Evolutionary conservation across 371 early-diverging fungal species (phyloP).

Genomic region (Haplosporangium sp.): DNA sequence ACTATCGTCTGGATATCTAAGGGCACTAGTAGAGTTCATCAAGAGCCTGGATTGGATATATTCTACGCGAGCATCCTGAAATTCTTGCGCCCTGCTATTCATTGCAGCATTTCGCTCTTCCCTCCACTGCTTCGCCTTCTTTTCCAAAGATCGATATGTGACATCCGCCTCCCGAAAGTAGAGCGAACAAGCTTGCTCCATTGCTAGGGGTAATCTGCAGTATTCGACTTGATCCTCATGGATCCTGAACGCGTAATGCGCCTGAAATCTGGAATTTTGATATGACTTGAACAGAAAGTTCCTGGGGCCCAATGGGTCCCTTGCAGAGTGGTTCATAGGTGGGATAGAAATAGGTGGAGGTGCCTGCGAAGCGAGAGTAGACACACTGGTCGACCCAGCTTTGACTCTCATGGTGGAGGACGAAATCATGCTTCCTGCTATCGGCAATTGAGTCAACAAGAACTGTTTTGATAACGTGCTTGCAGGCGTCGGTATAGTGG

Average conservation of each 20-base stretch:
- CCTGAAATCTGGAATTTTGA: constrained; percentile 30
- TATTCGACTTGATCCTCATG: constrained; percentile 25
- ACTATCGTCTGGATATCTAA: not conserved
- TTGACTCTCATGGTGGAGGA: not conserved
- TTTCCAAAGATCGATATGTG: constrained; percentile 25
- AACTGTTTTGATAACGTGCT: not conserved
- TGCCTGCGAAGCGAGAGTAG: not conserved
- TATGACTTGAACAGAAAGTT: constrained; percentile 46
- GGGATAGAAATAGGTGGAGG: not conserved
- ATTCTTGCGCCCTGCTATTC: constrained; percentile 15
- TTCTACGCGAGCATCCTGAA: constrained; percentile 2
- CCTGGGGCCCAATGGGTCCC: constrained; percentile 6
- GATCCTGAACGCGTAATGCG: constrained; percentile 35
- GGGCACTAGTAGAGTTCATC: too few species aligned
- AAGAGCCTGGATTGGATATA: too few species aligned
- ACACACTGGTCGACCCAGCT: not conserved
- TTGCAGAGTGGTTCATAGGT: too few species aligned
- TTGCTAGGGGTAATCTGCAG: constrained; percentile 23
- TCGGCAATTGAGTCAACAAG: not conserved
- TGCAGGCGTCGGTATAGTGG: not conserved
- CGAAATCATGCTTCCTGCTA: not conserved
- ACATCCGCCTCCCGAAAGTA: constrained; percentile 47
- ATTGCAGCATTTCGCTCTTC: constrained; percentile 12
- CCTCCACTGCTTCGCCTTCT: constrained; percentile 19
- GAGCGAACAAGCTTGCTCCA: constrained; percentile 35